Conservation (phyloP, 768 basidiomycete species). For the Strobilomyces confusus region DNA sequence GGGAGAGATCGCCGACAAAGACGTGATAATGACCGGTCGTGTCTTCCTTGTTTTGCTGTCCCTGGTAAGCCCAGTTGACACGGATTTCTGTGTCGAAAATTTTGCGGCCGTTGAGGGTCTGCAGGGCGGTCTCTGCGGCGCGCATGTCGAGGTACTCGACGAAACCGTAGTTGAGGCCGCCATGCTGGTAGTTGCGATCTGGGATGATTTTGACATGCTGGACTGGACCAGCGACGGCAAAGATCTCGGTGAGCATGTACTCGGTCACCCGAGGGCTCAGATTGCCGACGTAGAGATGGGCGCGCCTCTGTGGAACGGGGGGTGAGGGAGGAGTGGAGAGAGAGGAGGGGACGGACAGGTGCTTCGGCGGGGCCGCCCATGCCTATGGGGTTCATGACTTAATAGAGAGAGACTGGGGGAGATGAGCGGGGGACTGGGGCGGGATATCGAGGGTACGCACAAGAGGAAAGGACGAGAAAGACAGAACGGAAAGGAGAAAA, state of each 20-base stretch:
- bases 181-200: constrained; percentile 98
- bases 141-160: constrained; percentile 99
- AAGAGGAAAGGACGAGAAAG: constrained; percentile 35
- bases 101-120: constrained; percentile 97
- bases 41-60: constrained; percentile 97
- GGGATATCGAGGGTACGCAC: constrained; percentile 15
- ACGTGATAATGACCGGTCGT: constrained; percentile 97
- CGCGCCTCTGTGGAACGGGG: constrained; percentile 59
- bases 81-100: constrained; percentile 99
- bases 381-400: constrained; percentile 71
- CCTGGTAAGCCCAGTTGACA: constrained; percentile 99
- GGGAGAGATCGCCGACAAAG: constrained; percentile 99
- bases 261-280: constrained; percentile 96
- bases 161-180: constrained; percentile 98
- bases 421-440: constrained; percentile 12
- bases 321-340: not conserved
- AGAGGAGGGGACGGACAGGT: constrained; percentile 49
- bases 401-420: constrained; percentile 37
- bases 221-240: constrained; percentile 94
- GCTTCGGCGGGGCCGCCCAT: constrained; percentile 71
- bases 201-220: constrained; percentile 99
- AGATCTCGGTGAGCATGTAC: constrained; percentile 98
- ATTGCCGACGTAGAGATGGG: constrained; percentile 99
- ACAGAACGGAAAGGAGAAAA: constrained; percentile 33
- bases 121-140: constrained; percentile 96